Base-by-base conservation (phyloP, 805 yeast genomes). In the Metschnikowia colocasiae region DNA sequence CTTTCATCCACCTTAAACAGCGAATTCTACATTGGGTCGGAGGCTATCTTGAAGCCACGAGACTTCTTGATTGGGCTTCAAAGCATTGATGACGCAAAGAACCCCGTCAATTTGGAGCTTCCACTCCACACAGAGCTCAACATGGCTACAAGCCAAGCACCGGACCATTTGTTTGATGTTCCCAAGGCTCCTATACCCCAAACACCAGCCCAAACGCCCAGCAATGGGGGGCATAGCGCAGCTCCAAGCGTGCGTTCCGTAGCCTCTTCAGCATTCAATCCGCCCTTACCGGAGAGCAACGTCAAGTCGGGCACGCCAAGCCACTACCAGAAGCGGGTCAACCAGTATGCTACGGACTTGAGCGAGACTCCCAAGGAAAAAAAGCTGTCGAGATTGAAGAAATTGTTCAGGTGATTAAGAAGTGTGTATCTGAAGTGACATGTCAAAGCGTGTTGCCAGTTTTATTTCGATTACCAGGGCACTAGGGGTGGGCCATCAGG, bases 1-100 rank as follows among this genome's bases (percentile, higher is more conserved):
- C 73, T 89, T 40, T 78, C 88, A 7, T 65, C 69, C 15, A 63
- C 75, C 38, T 73, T 80, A 48, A 80, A 85, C 58, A 83, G 81
- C 60, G 96, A 89, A 51, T 77, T 94, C 15, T 80, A 84, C 50
- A 68, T 49, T 27, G 55, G 56, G 22, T 53, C 57, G 5, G 58
- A 55, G 36, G 49, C 51, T 26, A 45, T 52, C 25, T 67, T 87
- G 50, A 80, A 81, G 8, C 86, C 88, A 4, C 58, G 75, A 15
- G 76, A 71, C 51, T 73, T 71, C 48, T 58, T 73, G 40, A 69
- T 71, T 47, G 77, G 76, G 1, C 59, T 73, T 13, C 76, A 71
- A 51, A 58, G 64, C 29, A 67, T 71, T 23, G 76, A 71, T 48
- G 59, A 58, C 8, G 66, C 56, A 19, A 71, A 70, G 46, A 46